These are phyloP conservation scores for Oemleria cerasiformis DNA, from an alignment of 306 rosid species.

Conservation along the genomic window DNA sequence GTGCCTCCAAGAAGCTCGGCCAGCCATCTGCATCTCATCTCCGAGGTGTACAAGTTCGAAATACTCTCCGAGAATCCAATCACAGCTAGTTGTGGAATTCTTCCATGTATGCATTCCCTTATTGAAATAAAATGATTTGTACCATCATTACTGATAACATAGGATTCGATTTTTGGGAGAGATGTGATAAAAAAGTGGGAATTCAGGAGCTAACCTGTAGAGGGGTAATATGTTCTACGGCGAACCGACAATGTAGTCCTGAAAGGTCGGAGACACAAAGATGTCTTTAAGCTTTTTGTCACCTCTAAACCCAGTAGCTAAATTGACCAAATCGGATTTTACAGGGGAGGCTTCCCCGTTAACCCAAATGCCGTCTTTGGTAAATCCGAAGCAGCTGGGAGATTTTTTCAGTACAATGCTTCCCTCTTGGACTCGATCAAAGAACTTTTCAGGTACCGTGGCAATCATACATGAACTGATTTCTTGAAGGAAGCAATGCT, in stretches of 20 bases:
- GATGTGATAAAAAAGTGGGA: neutral
- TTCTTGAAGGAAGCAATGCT: constrained; percentile 47
- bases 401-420: constrained; percentile 53
- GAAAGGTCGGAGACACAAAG: constrained; percentile 47
- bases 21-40: constrained; percentile 68
- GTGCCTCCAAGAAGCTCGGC: constrained; percentile 54
- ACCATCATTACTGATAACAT: neutral
- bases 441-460: constrained; percentile 48
- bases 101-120: constrained; percentile 48
- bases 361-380: constrained; percentile 47
- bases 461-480: constrained; percentile 41
- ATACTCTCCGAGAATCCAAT: constrained; percentile 43
- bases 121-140: neutral
- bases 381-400: constrained; percentile 40
- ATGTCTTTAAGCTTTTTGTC: constrained; percentile 56
- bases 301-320: constrained; percentile 62
- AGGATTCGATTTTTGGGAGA: neutral
- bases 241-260: constrained; percentile 37
- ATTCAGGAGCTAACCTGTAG: constrained; percentile 42
- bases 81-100: constrained; percentile 43
- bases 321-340: constrained; percentile 50
- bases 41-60: constrained; percentile 50
- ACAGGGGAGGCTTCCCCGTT: constrained; percentile 36
- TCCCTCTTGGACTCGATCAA: constrained; percentile 58
- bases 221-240: constrained; percentile 39